phyloP scores from a whole-genome alignment of 164 flowering plant genomes.

The Litsea cubeba region DNA sequence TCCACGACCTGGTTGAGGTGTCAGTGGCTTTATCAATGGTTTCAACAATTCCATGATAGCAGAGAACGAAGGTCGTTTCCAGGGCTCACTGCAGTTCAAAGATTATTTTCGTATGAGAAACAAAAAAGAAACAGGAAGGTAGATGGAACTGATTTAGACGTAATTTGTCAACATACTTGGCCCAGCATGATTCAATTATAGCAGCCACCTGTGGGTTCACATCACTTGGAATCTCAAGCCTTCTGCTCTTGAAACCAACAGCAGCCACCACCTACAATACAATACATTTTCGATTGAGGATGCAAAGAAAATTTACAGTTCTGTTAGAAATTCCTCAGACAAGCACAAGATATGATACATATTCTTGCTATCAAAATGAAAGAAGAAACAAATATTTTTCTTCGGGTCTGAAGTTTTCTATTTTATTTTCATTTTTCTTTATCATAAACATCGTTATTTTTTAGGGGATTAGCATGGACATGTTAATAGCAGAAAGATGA shows the following conservation, averaged over 20 bases:
- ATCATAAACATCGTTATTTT: no score
- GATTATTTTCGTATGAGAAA: not conserved
- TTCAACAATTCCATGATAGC: slow-evolving; percentile 66
- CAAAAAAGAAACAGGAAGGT: not conserved
- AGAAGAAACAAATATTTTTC: not conserved
- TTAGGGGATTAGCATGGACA: no score
- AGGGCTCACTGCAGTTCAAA: slow-evolving; percentile 64
- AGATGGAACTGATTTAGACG: not conserved
- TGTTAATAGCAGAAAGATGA: no score
- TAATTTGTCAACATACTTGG: slow-evolving; percentile 42
- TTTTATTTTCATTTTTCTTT: not conserved
- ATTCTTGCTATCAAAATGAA: not conserved
- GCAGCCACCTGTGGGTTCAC: slow-evolving; percentile 63
- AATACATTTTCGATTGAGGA: not conserved
- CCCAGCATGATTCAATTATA: slow-evolving; percentile 81
- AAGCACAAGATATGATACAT: not conserved
- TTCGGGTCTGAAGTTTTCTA: not conserved
- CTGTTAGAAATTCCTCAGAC: not conserved
- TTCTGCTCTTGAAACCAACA: slow-evolving; percentile 71
- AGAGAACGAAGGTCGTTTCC: slow-evolving; percentile 83
- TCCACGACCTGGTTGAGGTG: slow-evolving; percentile 37
- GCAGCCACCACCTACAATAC: slow-evolving; percentile 77
- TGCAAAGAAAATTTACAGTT: not conserved
- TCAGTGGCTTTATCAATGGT: slow-evolving; percentile 49
- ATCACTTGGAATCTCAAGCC: slow-evolving; percentile 77